A percentile compares a stretch with the other conserved stretches of the same genome.
Conservation (phyloP, 176 grass and related monocot genomes). For the Microstegium vimineum region DNA sequence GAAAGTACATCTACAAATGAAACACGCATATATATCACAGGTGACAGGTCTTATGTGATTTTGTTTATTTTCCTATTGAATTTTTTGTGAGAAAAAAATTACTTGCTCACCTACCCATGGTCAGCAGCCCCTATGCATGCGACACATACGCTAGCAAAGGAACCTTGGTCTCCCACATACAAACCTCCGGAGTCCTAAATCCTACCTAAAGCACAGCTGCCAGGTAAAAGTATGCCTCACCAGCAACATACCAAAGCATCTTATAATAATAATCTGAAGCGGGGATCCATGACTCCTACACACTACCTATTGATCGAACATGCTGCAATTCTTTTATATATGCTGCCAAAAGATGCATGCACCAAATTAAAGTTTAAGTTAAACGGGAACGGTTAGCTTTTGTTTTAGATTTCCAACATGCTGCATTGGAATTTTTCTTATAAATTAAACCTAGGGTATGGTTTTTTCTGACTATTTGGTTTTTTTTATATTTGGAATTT, state of each 20-base stretch:
- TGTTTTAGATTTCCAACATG: neutral
- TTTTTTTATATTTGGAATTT: too few species aligned
- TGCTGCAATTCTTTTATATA: neutral
- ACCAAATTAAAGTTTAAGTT: neutral
- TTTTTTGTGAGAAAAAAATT: neutral
- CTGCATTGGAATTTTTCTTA: neutral
- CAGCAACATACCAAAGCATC: conserved; percentile 20
- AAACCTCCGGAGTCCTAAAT: conserved; percentile 27
- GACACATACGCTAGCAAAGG: conserved; percentile 15
- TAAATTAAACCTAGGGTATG: too few species aligned
- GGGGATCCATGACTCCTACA: neutral
- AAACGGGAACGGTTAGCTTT: neutral
- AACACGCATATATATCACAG: neutral
- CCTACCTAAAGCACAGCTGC: conserved; percentile 23
- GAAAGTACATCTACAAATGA: neutral
- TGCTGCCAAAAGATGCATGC: conserved; percentile 7
- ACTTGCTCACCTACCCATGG: too few species aligned
- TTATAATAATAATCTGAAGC: conserved; percentile 4
- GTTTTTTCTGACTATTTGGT: too few species aligned
- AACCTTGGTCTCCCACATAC: conserved; percentile 55
- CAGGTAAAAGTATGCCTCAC: conserved; percentile 26
- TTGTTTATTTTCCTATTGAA: neutral
- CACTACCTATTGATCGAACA: neutral
- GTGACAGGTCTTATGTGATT: neutral
- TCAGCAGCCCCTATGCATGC: neutral